Conservation (phyloP, 352 stramenopile species). For the Achlya hypogyna region DNA sequence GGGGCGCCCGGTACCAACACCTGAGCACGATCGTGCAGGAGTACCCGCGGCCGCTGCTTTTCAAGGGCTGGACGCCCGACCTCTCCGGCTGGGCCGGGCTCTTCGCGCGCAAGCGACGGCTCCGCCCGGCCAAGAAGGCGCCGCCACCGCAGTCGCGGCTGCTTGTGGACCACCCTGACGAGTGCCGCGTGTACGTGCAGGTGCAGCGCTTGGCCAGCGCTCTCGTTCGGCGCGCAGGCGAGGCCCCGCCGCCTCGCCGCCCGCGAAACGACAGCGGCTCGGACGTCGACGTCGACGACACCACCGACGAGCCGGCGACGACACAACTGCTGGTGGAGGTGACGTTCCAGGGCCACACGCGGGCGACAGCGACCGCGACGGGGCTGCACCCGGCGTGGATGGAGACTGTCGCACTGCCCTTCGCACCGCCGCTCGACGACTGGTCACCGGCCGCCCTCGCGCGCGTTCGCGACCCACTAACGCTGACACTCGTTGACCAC, state of each 20-base stretch:
- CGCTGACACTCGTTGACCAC: conserved; percentile 86
- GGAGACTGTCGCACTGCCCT: conserved; percentile 84
- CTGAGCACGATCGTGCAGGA: conserved; percentile 78
- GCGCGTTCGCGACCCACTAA: conserved; percentile 63
- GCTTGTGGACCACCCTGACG: conserved; percentile 42
- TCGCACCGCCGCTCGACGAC: conserved; percentile 71
- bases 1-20: neutral
- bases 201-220: conserved; percentile 71
- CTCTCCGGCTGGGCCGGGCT: conserved; percentile 42
- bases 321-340: conserved; percentile 68
- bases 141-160: conserved; percentile 22
- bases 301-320: neutral
- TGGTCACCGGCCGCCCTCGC: conserved; percentile 66
- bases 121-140: conserved; percentile 36
- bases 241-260: neutral
- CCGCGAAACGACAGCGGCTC: neutral
- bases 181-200: conserved; percentile 76
- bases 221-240: conserved; percentile 30
- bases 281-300: neutral
- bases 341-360: conserved; percentile 68
- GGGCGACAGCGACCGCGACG: conserved; percentile 44
- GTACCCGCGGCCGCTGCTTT: conserved; percentile 67
- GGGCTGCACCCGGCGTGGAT: conserved; percentile 81
- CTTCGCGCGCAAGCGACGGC: conserved; percentile 40
- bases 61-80: conserved; percentile 38